Evolutionary conservation across 2,329 filamentous ascomycete genomes (phyloP).

Genomic region (Aspergillus aculeatinus): DNA sequence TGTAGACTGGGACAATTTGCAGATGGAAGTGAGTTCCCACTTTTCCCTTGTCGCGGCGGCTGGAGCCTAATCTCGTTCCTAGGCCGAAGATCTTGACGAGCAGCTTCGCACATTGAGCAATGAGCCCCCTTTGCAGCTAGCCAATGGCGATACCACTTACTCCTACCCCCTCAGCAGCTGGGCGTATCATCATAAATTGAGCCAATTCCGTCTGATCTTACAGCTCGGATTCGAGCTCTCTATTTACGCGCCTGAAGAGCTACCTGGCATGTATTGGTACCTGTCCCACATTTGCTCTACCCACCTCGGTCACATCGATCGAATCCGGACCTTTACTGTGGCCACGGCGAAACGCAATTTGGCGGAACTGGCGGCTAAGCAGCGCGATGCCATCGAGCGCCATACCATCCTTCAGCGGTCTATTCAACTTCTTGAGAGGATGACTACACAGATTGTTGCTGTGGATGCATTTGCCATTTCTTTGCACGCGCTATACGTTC

Average conservation of each 20-base stretch:
- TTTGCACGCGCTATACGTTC: constrained; percentile 62
- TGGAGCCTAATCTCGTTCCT: constrained; percentile 4
- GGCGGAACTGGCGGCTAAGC: constrained; percentile 15
- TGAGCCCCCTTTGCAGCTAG: constrained; percentile 59
- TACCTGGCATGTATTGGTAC: constrained; percentile 89
- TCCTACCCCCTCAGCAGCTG: constrained; percentile 79
- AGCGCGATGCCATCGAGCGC: constrained; percentile 22
- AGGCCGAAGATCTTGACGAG: constrained; percentile 69
- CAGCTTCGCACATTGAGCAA: constrained; percentile 61
- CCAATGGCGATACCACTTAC: constrained; percentile 58
- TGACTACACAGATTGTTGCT: constrained; percentile 65
- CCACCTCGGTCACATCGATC: constrained; percentile 66
- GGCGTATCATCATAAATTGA: constrained; percentile 88
- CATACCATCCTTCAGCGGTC: constrained; percentile 39
- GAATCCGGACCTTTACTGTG: constrained; percentile 66
- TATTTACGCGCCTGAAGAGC: constrained; percentile 81
- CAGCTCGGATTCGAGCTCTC: constrained; percentile 93
- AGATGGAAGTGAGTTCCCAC: constrained; percentile 62
- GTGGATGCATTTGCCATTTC: constrained; percentile 55
- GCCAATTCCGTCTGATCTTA: constrained; percentile 80
- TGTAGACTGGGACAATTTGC: constrained; percentile 78
- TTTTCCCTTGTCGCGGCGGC: neutral
- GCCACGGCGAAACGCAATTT: constrained; percentile 31
- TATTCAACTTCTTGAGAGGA: constrained; percentile 57
- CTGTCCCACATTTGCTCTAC: constrained; percentile 71